A percentile compares a stretch with the other conserved stretches of the same genome.
Conservation (phyloP, 169 alveolate species). For the Cryptosporidium viatorum region DNA sequence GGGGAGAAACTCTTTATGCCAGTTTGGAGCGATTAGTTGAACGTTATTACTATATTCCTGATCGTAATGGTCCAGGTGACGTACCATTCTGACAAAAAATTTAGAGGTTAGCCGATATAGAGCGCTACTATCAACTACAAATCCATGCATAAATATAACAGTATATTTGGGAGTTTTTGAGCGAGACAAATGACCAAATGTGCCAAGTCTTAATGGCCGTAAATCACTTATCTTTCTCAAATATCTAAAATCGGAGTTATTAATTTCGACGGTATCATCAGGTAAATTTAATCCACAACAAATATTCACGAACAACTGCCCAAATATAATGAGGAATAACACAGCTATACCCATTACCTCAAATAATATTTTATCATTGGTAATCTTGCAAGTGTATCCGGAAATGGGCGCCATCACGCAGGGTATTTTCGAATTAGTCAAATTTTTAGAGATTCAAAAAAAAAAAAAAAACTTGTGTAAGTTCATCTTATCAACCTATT, state of each 20-base stretch:
- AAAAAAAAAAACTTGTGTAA: too few species aligned
- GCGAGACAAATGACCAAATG: constrained; percentile 41
- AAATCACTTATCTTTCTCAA: constrained; percentile 20
- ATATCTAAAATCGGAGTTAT: constrained; percentile 19
- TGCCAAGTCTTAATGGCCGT: constrained; percentile 29
- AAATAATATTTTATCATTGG: neutral
- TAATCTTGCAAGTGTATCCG: constrained; percentile 20
- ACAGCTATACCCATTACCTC: constrained; percentile 13
- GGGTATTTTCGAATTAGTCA: constrained; percentile 1
- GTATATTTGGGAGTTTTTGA: constrained; percentile 59
- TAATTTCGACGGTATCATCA: constrained; percentile 4
- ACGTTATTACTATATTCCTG: constrained; percentile 57
- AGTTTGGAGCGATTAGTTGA: constrained; percentile 63
- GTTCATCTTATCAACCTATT: neutral
- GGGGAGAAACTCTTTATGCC: constrained; percentile 57
- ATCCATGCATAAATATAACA: constrained; percentile 70
- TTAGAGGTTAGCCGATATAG: constrained; percentile 30
- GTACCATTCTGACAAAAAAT: constrained; percentile 52
- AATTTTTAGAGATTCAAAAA: neutral
- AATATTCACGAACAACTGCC: neutral
- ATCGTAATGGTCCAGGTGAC: constrained; percentile 62
- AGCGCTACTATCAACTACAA: neutral
- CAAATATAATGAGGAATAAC: constrained; percentile 10
- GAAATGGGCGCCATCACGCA: constrained; percentile 8
- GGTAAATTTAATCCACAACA: neutral